Evolutionary conservation across 2,329 filamentous ascomycete genomes (phyloP), one percentile per base, ranked within the genome.

Genomic region (Erysiphe pisi): DNA sequence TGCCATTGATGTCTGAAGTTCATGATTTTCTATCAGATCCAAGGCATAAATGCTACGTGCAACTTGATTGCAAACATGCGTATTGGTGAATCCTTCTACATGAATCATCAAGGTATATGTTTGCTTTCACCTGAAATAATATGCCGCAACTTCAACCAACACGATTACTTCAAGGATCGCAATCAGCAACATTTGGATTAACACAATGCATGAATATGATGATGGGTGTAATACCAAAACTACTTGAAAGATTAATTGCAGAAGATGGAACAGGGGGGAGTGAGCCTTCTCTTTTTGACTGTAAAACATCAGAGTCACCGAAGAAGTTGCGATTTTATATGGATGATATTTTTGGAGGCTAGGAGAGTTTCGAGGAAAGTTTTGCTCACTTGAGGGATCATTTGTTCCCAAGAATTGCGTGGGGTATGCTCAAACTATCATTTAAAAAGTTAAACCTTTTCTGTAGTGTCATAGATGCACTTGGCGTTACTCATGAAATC

Each of bases 181-280:
- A 70, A 31, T 36, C 25, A 25, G 63, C 63, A 52, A 52, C 49
- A 52, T 52, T 52, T 70, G 63, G 63, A 12, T 31, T 70, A 16
- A 70, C 63, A 16, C 63, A 70, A 70, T 70, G 63, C 63, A 70
- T 70, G 63, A 70, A 70, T 70, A 70, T 70, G 31, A 31, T 22
- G 40, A 16, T 70, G 22, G 63, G 63, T 36, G 63, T 28, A 31
- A 70, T 70, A 25, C 63, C 63, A 70, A 70, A 9, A 70, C 12
- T 70, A 22, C 63, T 28, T 16, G 63, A 70, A 36, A 28, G 63
- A 18, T 36, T 31, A 7, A 36, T 70, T 40, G 40, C 63, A 36
- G 63, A 70, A 31, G 63, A 70, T 36, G 63, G 63, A 70, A 70
- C 31, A 70, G 25, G 40, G 31, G 31, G 63, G 20, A 70, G 63